Conservation (phyloP, 495 filamentous ascomycete genomes). For the Hypoxylon fragiforme region DNA sequence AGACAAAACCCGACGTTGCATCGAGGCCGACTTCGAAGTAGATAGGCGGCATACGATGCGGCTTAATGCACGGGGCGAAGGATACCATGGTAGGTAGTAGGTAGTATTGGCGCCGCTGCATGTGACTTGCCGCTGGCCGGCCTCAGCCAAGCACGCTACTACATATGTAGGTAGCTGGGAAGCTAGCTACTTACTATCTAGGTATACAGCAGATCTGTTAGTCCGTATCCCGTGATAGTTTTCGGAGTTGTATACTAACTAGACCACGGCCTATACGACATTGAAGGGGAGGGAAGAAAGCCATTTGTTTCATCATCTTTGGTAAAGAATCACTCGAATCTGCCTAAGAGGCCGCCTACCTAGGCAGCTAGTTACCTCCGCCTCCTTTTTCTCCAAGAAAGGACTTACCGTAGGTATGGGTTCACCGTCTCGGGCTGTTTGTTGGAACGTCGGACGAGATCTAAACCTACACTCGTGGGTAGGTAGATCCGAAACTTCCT, state of each 20-base stretch:
- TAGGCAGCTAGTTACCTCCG: too few relatives aligned
- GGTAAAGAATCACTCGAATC: too few relatives aligned
- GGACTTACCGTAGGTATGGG: neutral
- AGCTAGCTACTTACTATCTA: neutral
- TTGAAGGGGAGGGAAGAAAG: too few relatives aligned
- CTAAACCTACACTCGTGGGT: slow-evolving; percentile 7
- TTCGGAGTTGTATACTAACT: too few relatives aligned
- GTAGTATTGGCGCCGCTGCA: slow-evolving; percentile 10
- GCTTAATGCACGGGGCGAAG: slow-evolving; percentile 16
- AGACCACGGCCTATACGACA: too few relatives aligned
- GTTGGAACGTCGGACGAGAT: slow-evolving; percentile 14
- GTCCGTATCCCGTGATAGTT: too few relatives aligned
- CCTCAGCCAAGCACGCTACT: slow-evolving; percentile 1
- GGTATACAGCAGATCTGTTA: too few relatives aligned
- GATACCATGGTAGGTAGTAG: too few relatives aligned
- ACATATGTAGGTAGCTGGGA: neutral
- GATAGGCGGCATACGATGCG: slow-evolving; percentile 17
- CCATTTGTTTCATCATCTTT: neutral
- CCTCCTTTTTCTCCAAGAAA: neutral
- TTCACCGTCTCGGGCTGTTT: slow-evolving; percentile 13
- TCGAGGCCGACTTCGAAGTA: slow-evolving; percentile 3
- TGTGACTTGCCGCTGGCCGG: slow-evolving; percentile 23
- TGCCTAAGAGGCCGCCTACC: too few relatives aligned
- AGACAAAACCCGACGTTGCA: slow-evolving; percentile 18
- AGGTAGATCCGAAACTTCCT: slow-evolving; percentile 26